A percentile compares a stretch with the other conserved stretches of the same genome.
phyloP scores from a whole-genome alignment of 2,329 filamentous ascomycete genomes.

The Claviceps digitariae region DNA sequence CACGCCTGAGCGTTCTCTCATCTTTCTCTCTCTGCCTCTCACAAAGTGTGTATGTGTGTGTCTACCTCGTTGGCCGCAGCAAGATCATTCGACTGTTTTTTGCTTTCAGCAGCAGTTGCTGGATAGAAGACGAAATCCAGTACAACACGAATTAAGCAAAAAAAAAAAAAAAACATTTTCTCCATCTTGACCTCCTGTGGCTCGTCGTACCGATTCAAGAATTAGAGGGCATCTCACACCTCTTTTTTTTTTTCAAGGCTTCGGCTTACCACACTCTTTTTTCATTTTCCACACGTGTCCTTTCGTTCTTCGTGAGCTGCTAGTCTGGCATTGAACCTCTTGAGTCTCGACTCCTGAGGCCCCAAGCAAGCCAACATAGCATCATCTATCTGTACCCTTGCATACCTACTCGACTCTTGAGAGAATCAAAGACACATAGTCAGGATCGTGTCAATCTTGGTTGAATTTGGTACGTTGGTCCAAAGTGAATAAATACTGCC shows the following conservation, averaged over 20 bases:
- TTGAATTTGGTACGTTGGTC: neutral
- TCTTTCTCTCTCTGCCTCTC: constrained; percentile 7
- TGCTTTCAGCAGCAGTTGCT: neutral
- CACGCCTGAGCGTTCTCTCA: constrained; percentile 11
- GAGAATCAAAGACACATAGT: neutral
- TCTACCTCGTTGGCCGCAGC: neutral
- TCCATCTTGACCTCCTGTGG: too few species aligned
- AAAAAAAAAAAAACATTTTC: too few species aligned
- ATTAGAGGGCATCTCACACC: too few species aligned
- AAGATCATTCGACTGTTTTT: neutral
- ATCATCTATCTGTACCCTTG: neutral
- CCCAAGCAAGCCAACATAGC: neutral
- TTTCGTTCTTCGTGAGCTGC: neutral
- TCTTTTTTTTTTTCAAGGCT: too few species aligned
- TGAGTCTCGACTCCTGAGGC: too few species aligned
- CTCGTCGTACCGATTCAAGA: neutral
- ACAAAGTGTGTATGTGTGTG: neutral
- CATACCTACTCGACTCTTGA: neutral
- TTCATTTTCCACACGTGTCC: too few species aligned
- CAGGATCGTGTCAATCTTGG: neutral
- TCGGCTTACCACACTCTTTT: too few species aligned
- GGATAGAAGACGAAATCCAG: too few species aligned
- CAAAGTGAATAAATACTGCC: neutral
- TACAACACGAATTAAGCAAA: too few species aligned
- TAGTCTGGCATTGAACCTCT: too few species aligned